Evolutionary conservation across 345 rosid species (phyloP).

Genomic region (Corymbia maculata): DNA sequence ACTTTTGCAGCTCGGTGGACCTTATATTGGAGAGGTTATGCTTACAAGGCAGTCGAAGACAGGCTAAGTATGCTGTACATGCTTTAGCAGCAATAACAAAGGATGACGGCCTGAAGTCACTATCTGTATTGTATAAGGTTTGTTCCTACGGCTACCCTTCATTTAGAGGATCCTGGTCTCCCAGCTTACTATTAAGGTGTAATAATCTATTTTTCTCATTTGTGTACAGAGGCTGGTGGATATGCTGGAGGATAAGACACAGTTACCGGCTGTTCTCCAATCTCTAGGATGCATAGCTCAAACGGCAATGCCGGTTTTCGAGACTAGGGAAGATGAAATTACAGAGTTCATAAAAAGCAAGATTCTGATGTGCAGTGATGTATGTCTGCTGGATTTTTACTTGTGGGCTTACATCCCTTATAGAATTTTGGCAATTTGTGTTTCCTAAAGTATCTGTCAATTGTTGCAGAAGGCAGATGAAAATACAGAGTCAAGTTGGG

Average conservation of each 20-base stretch:
- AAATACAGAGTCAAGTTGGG: conserved; percentile 46
- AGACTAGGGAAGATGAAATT: conserved; percentile 88
- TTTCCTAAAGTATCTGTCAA: conserved; percentile 7
- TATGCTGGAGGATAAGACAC: conserved; percentile 83
- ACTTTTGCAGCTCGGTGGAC: conserved; percentile 72
- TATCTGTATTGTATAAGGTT: conserved; percentile 96
- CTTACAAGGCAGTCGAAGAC: conserved; percentile 87
- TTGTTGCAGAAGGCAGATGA: conserved; percentile 57
- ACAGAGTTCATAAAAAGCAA: conserved; percentile 67
- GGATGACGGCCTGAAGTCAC: conserved; percentile 95
- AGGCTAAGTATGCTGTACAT: conserved; percentile 97
- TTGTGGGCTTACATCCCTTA: conserved; percentile 4
- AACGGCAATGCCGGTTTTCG: conserved; percentile 95
- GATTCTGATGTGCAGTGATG: conserved; percentile 52
- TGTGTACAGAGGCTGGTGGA: conserved; percentile 79
- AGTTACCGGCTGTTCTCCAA: conserved; percentile 89
- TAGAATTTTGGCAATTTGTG: neutral
- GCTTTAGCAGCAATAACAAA: conserved; percentile 95
- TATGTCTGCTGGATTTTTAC: conserved; percentile 22
- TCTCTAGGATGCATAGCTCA: conserved; percentile 96
- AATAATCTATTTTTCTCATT: conserved; percentile 10
- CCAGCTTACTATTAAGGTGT: neutral
- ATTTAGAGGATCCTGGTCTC: neutral
- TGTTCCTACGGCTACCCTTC: neutral
- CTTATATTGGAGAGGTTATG: conserved; percentile 88